phyloP scores from a whole-genome alignment of 2,329 filamentous ascomycete species.

The Penicillium sclerotigenum region DNA sequence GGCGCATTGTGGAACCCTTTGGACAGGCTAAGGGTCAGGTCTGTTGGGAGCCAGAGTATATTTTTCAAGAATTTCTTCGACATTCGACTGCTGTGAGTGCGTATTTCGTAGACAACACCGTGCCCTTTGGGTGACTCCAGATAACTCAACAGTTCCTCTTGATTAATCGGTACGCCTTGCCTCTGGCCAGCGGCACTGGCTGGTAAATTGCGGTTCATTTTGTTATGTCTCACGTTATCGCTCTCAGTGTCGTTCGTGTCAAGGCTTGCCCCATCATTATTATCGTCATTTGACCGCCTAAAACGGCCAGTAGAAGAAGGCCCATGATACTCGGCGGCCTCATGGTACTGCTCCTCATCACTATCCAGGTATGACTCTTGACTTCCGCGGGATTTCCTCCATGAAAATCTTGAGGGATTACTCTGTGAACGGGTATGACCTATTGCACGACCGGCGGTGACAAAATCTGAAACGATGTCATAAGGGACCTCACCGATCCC shows the following conservation, averaged over 20 bases:
- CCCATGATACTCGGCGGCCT: neutral
- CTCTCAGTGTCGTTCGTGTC: neutral
- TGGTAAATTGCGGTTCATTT: neutral
- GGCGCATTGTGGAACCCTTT: conserved; percentile 88
- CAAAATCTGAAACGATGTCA: conserved; percentile 43
- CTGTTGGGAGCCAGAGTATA: conserved; percentile 76
- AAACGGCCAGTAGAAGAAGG: too few relatives aligned
- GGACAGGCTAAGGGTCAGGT: conserved; percentile 76
- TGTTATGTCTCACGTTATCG: neutral
- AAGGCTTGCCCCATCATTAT: neutral
- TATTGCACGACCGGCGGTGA: conserved; percentile 51
- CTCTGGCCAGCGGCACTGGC: neutral
- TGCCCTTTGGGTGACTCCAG: neutral
- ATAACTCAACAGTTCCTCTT: conserved; percentile 8
- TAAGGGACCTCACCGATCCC: conserved; percentile 71
- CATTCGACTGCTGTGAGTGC: conserved; percentile 30
- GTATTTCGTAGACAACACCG: conserved; percentile 7
- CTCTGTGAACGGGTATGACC: conserved; percentile 56
- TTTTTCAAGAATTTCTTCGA: conserved; percentile 69
- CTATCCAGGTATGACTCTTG: neutral
- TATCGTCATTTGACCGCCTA: neutral
- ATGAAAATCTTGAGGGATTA: conserved; percentile 29
- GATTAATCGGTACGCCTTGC: conserved; percentile 13
- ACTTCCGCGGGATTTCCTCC: neutral
- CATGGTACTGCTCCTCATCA: neutral